Conservation (phyloP, 2,329 filamentous ascomycete species). For the Hypoxylon sp. region DNA sequence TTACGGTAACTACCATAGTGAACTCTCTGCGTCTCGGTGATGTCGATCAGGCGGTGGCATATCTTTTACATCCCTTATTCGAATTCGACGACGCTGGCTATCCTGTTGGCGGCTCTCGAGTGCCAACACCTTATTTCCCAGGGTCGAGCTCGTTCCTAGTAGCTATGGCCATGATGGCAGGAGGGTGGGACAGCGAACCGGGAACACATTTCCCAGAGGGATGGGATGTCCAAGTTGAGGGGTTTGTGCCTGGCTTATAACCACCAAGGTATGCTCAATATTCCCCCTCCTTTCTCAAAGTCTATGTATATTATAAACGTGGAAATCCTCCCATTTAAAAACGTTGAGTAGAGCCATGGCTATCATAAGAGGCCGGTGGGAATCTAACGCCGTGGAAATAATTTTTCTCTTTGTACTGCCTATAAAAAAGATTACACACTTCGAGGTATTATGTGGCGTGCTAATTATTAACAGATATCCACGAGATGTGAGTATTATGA, state of each 20-base stretch:
- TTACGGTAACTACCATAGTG: constrained; percentile 49
- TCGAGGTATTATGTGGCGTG: neutral
- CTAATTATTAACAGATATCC: neutral
- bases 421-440: neutral
- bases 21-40: constrained; percentile 60
- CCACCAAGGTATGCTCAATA: neutral
- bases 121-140: constrained; percentile 72
- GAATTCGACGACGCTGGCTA: constrained; percentile 71
- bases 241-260: constrained; percentile 60
- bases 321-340: neutral
- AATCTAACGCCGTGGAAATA: neutral
- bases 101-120: constrained; percentile 65
- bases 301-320: neutral
- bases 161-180: constrained; percentile 70
- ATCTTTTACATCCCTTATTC: constrained; percentile 66
- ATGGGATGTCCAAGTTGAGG: constrained; percentile 66
- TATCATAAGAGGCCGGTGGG: neutral
- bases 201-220: constrained; percentile 63
- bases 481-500: neutral
- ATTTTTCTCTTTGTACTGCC: neutral
- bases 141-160: constrained; percentile 65
- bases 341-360: neutral
- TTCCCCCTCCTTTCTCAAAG: neutral
- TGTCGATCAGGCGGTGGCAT: constrained; percentile 57
- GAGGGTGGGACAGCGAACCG: constrained; percentile 68